Evolutionary conservation across 805 yeast genomes (phyloP).

Genomic region (Brettanomyces nanus): DNA sequence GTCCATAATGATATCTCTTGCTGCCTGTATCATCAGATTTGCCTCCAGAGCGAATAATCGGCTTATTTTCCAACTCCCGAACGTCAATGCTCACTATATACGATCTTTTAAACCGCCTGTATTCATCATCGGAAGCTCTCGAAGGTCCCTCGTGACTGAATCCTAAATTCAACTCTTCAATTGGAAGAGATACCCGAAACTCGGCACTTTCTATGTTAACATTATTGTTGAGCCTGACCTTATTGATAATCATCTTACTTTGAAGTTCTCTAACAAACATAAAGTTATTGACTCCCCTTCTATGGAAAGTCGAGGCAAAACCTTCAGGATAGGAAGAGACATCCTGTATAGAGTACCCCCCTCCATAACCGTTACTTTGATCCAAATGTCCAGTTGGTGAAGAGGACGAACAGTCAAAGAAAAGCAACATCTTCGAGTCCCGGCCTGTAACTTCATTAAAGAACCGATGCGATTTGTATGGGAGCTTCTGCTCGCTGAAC

Average conservation of each 20-base stretch:
- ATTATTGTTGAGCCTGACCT: slow-evolving; percentile 21
- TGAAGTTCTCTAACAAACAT: slow-evolving; percentile 45
- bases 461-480: slow-evolving; percentile 23
- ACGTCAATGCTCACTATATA: slow-evolving; percentile 35
- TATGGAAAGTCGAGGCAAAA: slow-evolving; percentile 40
- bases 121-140: slow-evolving; percentile 1
- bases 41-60: slow-evolving; percentile 1
- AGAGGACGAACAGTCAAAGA: slow-evolving; percentile 20
- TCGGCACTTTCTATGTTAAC: slow-evolving; percentile 29
- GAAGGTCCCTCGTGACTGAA: slow-evolving; percentile 12
- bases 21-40: not conserved
- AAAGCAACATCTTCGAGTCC: slow-evolving; percentile 26
- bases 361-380: not conserved
- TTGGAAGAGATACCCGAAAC: slow-evolving; percentile 34
- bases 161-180: slow-evolving; percentile 20
- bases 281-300: slow-evolving; percentile 38
- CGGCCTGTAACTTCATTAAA: slow-evolving; percentile 21
- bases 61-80: slow-evolving; percentile 31
- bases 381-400: slow-evolving; percentile 13
- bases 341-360: slow-evolving; percentile 13
- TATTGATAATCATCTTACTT: slow-evolving; percentile 35
- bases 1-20: slow-evolving; percentile 7
- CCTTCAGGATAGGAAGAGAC: slow-evolving; percentile 37
- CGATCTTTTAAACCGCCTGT: slow-evolving; percentile 27
- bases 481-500: slow-evolving; percentile 19